phyloP scores from a whole-genome alignment of 768 basidiomycete genomes.

The Termitomyces titanicus region DNA sequence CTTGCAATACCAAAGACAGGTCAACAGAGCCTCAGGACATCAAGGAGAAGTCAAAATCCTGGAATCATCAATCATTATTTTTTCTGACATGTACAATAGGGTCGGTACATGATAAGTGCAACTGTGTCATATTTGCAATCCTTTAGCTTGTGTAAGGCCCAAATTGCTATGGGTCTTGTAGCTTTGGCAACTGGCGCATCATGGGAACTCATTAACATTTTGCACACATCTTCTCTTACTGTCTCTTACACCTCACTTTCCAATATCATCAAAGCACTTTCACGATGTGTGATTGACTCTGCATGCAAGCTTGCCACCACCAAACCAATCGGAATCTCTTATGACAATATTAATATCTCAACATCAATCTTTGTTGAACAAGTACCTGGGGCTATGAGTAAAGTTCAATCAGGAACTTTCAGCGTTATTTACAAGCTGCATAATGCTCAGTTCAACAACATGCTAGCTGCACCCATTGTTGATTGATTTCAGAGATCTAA shows the following conservation, averaged over 20 bases:
- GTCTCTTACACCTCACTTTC: constrained; percentile 5
- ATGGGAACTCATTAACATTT: neutral
- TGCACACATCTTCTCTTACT: constrained; percentile 3
- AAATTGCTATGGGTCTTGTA: constrained; percentile 4
- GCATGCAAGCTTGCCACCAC: constrained; percentile 6
- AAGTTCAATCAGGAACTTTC: constrained; percentile 34
- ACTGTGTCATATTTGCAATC: no score
- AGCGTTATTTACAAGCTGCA: neutral
- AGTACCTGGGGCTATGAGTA: constrained; percentile 18
- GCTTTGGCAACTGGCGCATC: constrained; percentile 5
- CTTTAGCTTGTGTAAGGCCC: no score
- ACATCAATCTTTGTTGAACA: constrained; percentile 30
- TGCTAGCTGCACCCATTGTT: neutral
- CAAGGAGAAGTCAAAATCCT: no score
- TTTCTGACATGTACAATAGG: no score
- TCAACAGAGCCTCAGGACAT: no score
- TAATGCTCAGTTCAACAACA: neutral
- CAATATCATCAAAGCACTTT: constrained; percentile 2
- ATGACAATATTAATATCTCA: constrained; percentile 4
- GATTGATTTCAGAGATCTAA: neutral
- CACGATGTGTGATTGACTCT: neutral
- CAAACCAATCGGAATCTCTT: neutral
- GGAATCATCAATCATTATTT: no score
- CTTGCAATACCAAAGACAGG: no score
- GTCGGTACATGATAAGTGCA: no score